Evolutionary conservation across 768 basidiomycete genomes (phyloP), one percentile per base, ranked within the genome.

Genomic region (Hortiboletus flavorubellus): DNA sequence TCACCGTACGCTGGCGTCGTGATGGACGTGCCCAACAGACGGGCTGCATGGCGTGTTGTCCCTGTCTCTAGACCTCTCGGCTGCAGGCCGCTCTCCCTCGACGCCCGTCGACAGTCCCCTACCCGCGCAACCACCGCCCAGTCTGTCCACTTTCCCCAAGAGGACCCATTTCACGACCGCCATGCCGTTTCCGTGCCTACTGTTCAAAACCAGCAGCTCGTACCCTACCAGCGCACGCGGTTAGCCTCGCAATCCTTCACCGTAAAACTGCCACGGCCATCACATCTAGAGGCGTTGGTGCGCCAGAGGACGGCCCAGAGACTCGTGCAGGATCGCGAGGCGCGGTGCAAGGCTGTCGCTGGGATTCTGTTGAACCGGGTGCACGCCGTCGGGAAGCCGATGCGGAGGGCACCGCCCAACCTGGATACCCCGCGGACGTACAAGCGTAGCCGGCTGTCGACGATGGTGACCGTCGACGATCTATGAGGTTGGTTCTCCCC

Each of bases 311-410:
- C 70, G 31, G 68, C 70, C 4, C 70, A 69, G 42, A 43, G 69
- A 37, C 59, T 64, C 60, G 70, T 63, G 46, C 67, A 65, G 66
- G 74, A 75, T 52, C 71, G 66, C 56, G 76, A 76, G 52, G 73
- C 75, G 6, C 72, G 76, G 14, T 75, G 78, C 54, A 76, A 75
- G 62, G 75, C 84, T 50, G 82, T 86, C 1, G 84, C 84, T 3
- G 81, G 80, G 18, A 82, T 82, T 44, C 66, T 86, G 33, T 72
- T 86, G 29, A 79, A 78, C 61, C 73, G 83, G 21, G 77, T 81
- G 35, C 77, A 78, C 56, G 76, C 73, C 0, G 76, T 76, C 4
- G 81, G 82, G n/a, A 75, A 74, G 53, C 82, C 82, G 1, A 74
- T 80, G 74, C 72, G 81, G n/a, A 69, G 79, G 54, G 58, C 71